phyloP scores from a whole-genome alignment of 1,139 yeast species.

The Magnusiomyces fungicola region DNA sequence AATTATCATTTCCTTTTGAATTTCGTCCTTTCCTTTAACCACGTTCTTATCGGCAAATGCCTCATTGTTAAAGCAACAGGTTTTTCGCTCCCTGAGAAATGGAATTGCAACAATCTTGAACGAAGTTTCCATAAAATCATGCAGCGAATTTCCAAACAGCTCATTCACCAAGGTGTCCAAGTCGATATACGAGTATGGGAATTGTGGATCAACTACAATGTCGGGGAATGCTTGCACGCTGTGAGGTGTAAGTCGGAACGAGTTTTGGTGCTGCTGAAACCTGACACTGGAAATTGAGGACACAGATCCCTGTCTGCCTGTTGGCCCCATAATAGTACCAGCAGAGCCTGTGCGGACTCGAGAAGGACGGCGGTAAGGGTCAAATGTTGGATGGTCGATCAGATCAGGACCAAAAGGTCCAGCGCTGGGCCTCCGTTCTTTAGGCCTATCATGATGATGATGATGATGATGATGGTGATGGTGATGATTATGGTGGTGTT shows the following conservation, averaged over 20 bases:
- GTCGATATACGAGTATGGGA: constrained; percentile 13
- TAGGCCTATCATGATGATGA: neutral
- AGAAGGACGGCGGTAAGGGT: no score
- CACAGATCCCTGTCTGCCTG: no score
- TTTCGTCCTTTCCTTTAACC: neutral
- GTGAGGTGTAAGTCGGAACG: neutral
- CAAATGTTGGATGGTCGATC: no score
- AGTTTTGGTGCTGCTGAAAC: no score
- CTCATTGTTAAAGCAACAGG: no score
- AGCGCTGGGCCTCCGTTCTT: neutral
- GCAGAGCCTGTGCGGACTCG: no score
- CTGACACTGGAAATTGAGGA: no score
- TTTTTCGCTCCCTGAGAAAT: neutral
- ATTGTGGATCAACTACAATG: constrained; percentile 11
- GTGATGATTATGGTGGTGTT: neutral
- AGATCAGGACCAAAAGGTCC: no score
- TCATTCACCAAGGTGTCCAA: constrained; percentile 11
- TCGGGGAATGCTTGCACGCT: neutral
- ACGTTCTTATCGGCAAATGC: neutral
- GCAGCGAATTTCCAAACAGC: constrained; percentile 1
- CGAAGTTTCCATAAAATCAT: constrained; percentile 5
- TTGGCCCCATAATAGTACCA: no score
- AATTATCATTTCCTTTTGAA: neutral
- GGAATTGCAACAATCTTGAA: constrained; percentile 12
- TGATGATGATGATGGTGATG: neutral